Conservation (phyloP, 2,329 filamentous ascomycete genomes). For the Paracorniculantispora psalliotae region DNA sequence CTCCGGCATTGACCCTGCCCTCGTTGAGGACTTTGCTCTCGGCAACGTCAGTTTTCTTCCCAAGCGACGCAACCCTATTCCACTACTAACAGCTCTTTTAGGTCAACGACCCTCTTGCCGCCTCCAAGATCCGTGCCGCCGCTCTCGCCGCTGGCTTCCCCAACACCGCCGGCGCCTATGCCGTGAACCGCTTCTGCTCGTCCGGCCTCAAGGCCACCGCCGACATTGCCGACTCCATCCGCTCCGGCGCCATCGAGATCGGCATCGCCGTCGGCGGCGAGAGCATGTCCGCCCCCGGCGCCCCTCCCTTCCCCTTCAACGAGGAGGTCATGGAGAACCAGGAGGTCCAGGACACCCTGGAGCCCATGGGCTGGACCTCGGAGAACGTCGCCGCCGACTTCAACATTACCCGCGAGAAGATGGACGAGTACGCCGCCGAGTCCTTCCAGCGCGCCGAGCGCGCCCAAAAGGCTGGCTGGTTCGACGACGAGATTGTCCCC, state of each 20-base stretch:
- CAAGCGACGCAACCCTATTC: fast-evolving
- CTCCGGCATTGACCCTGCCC: constrained; percentile 70
- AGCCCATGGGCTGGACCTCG: constrained; percentile 96
- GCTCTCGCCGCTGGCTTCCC: constrained; percentile 89
- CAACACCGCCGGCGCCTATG: constrained; percentile 76
- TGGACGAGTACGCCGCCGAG: constrained; percentile 84
- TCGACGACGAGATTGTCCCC: constrained; percentile 90
- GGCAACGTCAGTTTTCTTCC: constrained; percentile 67
- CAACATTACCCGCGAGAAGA: constrained; percentile 69
- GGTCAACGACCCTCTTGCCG: constrained; percentile 79
- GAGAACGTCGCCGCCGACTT: constrained; percentile 96
- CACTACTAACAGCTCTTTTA: constrained; percentile 26
- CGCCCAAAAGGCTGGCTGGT: constrained; percentile 86
- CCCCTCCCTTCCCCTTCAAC: constrained; percentile 70
- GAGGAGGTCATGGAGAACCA: constrained; percentile 68
- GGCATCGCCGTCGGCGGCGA: constrained; percentile 88
- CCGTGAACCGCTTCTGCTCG: constrained; percentile 94
- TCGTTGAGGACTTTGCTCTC: constrained; percentile 85
- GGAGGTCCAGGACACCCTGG: constrained; percentile 79
- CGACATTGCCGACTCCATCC: constrained; percentile 88
- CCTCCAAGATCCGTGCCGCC: constrained; percentile 87
- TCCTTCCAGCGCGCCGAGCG: constrained; percentile 82
- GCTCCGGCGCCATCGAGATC: constrained; percentile 72
- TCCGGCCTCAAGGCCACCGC: constrained; percentile 93
- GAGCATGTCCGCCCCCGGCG: constrained; percentile 73